A percentile compares a stretch with the other conserved stretches of the same genome.
Conservation (phyloP, 805 yeast genomes). For the Clavispora fructus region DNA sequence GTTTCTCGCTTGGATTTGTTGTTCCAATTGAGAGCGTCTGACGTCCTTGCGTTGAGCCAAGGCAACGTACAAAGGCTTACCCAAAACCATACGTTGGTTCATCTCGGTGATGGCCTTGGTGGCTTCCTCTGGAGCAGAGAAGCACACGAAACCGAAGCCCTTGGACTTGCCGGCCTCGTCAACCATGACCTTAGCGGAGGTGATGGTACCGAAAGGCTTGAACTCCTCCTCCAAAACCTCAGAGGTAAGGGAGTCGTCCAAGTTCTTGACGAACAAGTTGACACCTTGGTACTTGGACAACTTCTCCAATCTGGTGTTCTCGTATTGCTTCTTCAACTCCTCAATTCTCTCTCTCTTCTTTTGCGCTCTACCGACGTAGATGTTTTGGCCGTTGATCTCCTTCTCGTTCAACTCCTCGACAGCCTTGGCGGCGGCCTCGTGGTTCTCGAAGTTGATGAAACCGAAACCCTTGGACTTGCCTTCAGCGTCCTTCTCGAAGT, state of each 20-base stretch:
- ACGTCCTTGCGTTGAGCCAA: slow-evolving; percentile 98
- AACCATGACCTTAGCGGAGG: slow-evolving; percentile 94
- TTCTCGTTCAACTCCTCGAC: slow-evolving; percentile 86
- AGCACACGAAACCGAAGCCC: slow-evolving; percentile 98
- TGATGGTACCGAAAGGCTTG: slow-evolving; percentile 87
- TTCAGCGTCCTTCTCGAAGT: slow-evolving; percentile 72
- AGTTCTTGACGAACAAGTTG: slow-evolving; percentile 92
- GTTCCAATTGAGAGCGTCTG: slow-evolving; percentile 93
- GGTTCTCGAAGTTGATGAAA: slow-evolving; percentile 85
- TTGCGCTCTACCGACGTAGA: slow-evolving; percentile 98
- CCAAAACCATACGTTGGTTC: slow-evolving; percentile 93
- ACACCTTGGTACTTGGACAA: slow-evolving; percentile 95
- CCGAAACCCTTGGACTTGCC: slow-evolving; percentile 95
- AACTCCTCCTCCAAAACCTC: slow-evolving; percentile 90
- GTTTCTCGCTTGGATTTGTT: slow-evolving; percentile 96
- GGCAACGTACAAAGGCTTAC: slow-evolving; percentile 97
- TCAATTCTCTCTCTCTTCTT: slow-evolving; percentile 96
- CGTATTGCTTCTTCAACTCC: slow-evolving; percentile 92
- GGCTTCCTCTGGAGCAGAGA: slow-evolving; percentile 97
- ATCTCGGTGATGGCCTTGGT: slow-evolving; percentile 96
- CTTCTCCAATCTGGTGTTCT: slow-evolving; percentile 86
- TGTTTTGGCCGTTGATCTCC: slow-evolving; percentile 78
- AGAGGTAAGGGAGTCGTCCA: slow-evolving; percentile 89
- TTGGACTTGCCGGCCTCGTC: slow-evolving; percentile 92
- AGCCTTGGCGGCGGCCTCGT: slow-evolving; percentile 84